Percentiles rank a stretch among this genome's conserved stretches.
phyloP scores from a whole-genome alignment of 352 stramenopile species.

The Pythium volutum region DNA sequence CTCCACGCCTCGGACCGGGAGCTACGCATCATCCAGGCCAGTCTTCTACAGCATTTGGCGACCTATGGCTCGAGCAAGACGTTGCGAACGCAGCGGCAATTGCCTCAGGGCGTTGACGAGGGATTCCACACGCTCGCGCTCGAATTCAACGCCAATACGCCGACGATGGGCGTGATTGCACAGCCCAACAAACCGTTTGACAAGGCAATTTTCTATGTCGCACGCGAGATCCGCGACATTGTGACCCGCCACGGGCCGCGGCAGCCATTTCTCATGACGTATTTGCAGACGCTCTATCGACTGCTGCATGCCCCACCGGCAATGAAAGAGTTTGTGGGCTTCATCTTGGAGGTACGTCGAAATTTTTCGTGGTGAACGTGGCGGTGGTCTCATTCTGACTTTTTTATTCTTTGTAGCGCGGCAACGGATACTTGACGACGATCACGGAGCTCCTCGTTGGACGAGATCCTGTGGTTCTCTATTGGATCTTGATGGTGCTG shows the following conservation, averaged over 20 bases:
- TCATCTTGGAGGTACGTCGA: constrained; percentile 56
- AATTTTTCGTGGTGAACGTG: neutral
- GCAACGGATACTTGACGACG: constrained; percentile 65
- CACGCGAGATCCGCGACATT: constrained; percentile 69
- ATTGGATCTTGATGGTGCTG: constrained; percentile 78
- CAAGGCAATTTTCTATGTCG: constrained; percentile 60
- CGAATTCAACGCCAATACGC: constrained; percentile 79
- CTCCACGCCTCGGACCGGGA: constrained; percentile 63
- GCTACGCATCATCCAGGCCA: constrained; percentile 60
- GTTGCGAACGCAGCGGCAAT: constrained; percentile 50
- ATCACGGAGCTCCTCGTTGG: constrained; percentile 64
- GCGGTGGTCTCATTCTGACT: neutral
- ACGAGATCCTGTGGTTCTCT: constrained; percentile 49
- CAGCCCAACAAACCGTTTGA: constrained; percentile 80
- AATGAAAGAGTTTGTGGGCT: constrained; percentile 73
- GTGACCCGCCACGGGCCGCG: constrained; percentile 49
- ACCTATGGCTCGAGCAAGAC: constrained; percentile 64
- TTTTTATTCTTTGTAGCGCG: constrained; percentile 33
- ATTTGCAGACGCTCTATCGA: constrained; percentile 74
- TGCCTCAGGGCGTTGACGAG: constrained; percentile 65
- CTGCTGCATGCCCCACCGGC: constrained; percentile 55
- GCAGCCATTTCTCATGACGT: constrained; percentile 69
- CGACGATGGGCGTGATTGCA: constrained; percentile 62
- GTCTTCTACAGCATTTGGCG: constrained; percentile 56
- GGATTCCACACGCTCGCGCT: constrained; percentile 70